Evolutionary conservation across 2,329 filamentous ascomycete species (phyloP).

Genomic region (Exophiala calicioides): DNA sequence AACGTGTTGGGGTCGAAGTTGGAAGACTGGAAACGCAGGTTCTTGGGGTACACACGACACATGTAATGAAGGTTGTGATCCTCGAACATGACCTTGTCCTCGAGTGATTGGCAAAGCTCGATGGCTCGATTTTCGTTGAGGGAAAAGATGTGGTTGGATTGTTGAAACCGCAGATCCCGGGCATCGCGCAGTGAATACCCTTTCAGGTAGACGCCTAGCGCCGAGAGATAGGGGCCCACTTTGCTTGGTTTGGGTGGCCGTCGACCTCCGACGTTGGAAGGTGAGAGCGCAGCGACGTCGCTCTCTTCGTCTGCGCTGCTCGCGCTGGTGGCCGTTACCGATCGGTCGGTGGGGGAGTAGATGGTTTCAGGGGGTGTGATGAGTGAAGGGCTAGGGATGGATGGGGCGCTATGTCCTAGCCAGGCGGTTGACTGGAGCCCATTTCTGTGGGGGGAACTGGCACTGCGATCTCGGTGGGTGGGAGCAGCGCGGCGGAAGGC

Average conservation of each 20-base stretch:
- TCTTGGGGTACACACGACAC: slow-evolving; percentile 92
- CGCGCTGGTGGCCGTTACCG: slow-evolving; percentile 55
- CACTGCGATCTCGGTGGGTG: slow-evolving; percentile 60
- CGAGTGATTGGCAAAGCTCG: slow-evolving; percentile 72
- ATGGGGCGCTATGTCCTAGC: slow-evolving; percentile 54
- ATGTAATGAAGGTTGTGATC: slow-evolving; percentile 88
- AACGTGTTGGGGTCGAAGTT: slow-evolving; percentile 94
- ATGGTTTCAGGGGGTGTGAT: slow-evolving; percentile 52
- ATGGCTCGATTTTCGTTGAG: slow-evolving; percentile 89
- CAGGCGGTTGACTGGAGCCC: slow-evolving; percentile 36
- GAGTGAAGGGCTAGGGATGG: slow-evolving; percentile 43
- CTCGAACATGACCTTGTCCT: slow-evolving; percentile 75
- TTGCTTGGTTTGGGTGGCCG: slow-evolving; percentile 71
- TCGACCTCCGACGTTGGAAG: slow-evolving; percentile 59
- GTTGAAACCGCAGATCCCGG: slow-evolving; percentile 73
- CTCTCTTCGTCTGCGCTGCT: slow-evolving; percentile 74
- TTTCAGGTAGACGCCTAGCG: slow-evolving; percentile 76
- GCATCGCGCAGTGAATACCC: slow-evolving; percentile 85
- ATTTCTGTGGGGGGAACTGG: slow-evolving; percentile 68
- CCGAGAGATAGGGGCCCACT: slow-evolving; percentile 78
- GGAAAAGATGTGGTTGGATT: slow-evolving; percentile 92
- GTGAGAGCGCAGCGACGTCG: slow-evolving; percentile 56
- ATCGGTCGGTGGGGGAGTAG: slow-evolving; percentile 54
- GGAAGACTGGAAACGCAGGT: slow-evolving; percentile 76
- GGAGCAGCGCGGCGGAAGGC: slow-evolving; percentile 44